These are phyloP conservation scores for Calocybe gangraenosa DNA, from an alignment of 768 basidiomycete genomes.

Conservation along the genomic window DNA sequence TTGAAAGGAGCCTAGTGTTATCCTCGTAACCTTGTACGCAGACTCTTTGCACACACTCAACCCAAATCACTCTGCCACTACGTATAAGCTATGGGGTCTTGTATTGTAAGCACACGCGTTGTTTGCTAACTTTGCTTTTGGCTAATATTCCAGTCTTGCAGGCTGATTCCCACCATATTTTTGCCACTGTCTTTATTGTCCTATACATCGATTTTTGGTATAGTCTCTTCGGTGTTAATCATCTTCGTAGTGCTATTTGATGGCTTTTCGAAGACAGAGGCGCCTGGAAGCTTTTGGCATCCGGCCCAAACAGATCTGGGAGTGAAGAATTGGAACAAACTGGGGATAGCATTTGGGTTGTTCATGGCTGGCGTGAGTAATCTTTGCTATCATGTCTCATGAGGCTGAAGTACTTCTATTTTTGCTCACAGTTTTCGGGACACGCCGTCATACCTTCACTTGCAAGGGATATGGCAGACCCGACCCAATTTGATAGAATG, in stretches of 20 bases:
- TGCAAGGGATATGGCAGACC: constrained; percentile 85
- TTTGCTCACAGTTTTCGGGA: constrained; percentile 65
- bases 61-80: constrained; percentile 59
- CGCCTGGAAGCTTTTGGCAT: constrained; percentile 78
- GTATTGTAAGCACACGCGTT: constrained; percentile 66
- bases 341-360: constrained; percentile 82
- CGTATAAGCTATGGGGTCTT: constrained; percentile 74
- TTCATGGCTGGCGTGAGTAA: constrained; percentile 83
- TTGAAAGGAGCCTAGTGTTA: constrained; percentile 45
- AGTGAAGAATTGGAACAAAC: constrained; percentile 46
- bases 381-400: background rate
- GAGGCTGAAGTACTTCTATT: constrained; percentile 1
- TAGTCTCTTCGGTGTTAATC: constrained; percentile 72
- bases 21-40: constrained; percentile 85
- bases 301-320: constrained; percentile 66
- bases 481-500: constrained; percentile 74
- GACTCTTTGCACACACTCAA: constrained; percentile 78
- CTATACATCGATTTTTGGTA: constrained; percentile 83
- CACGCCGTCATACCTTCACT: constrained; percentile 91
- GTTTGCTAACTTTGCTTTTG: too few species aligned
- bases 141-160: constrained; percentile 24
- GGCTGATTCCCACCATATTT: constrained; percentile 80
- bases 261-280: constrained; percentile 65
- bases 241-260: constrained; percentile 78
- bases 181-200: constrained; percentile 84